phyloP scores from a whole-genome alignment of 163 green algal genomes.

The Volvox carteri region DNA sequence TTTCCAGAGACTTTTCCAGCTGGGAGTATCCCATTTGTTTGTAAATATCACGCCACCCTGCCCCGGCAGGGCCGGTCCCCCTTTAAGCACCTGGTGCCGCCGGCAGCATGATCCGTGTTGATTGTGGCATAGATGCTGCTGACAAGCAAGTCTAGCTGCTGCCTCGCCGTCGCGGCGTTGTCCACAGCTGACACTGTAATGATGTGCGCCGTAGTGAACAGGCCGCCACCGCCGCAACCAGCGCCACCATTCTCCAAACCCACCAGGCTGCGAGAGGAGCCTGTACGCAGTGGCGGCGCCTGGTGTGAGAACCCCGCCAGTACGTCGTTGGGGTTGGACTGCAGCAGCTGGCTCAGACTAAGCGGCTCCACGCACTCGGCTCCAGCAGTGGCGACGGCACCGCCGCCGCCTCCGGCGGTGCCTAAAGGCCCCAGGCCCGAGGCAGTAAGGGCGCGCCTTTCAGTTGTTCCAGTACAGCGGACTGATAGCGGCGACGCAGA shows the following conservation, averaged over 20 bases:
- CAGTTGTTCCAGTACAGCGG: neutral
- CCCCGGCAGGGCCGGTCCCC: too few relatives aligned
- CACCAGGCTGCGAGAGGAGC: neutral
- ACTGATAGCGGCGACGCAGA: neutral
- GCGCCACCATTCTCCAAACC: neutral
- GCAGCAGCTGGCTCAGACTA: constrained; percentile 22
- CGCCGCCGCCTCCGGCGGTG: neutral
- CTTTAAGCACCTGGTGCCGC: neutral
- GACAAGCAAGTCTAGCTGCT: constrained; percentile 44
- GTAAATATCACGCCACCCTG: too few relatives aligned
- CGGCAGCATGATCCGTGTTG: constrained; percentile 3
- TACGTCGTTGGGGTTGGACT: constrained; percentile 9
- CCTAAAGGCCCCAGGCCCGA: neutral
- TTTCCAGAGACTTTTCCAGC: too few relatives aligned
- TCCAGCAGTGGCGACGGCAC: neutral
- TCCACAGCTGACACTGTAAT: constrained; percentile 22
- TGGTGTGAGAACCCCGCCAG: neutral
- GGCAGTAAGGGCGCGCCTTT: neutral
- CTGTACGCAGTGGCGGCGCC: neutral
- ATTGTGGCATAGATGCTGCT: constrained; percentile 36
- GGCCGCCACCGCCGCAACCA: neutral
- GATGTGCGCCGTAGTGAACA: neutral
- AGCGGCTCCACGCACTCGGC: constrained; percentile 10
- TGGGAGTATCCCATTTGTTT: too few relatives aligned
- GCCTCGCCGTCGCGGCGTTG: neutral